Evolutionary conservation across 106 monocot species (phyloP), one percentile per base, ranked within the genome.

Genomic region (Dendrobium huoshanense): DNA sequence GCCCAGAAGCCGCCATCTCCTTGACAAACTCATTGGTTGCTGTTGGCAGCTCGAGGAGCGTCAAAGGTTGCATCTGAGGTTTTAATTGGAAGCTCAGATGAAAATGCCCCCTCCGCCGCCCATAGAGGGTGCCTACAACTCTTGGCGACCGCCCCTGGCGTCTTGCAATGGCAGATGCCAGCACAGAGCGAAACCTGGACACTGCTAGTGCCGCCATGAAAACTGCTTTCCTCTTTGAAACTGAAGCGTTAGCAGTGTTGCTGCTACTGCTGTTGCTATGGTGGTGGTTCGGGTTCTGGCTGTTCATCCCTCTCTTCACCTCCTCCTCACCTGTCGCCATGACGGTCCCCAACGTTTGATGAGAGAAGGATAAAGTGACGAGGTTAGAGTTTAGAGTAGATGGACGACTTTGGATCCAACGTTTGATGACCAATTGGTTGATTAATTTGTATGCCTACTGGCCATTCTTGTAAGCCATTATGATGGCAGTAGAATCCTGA

Each of bases 1-100:
- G 87, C 9, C 93, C 93, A 7, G 91, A 93, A 42, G 74, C 43
- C 5, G 93, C 88, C 93, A 93, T 93, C 85, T 93, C 93, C 9
- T 87, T 77, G 1, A 89, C 90, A 10, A 93, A 86, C 27, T 74
- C 51, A 55, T 85, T 79, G 2, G 91, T 93, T 18, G 90, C 84
- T 15, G 90, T 89, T 11, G 90, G 86, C 13, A 93, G 91, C 85
- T 93, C 88, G 17, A 93, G 81, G 27, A 94, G 85, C 6, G 85
- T 27, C 58, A 75, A 81, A 3, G 90, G 92, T 77, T 73, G 29
- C 72, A 75, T 18, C 67, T 80, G 88, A 40, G 90, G 65, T 67
- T 88, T 88, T 9, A 48, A 54, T 80, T 92, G 92, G 84, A 92
- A 90, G 2, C 90, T 86, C 75, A 92, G 77, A 77, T 86, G 90